Evolutionary conservation across 164 flowering plant species (phyloP).

Genomic region (Vitis amurensis): DNA sequence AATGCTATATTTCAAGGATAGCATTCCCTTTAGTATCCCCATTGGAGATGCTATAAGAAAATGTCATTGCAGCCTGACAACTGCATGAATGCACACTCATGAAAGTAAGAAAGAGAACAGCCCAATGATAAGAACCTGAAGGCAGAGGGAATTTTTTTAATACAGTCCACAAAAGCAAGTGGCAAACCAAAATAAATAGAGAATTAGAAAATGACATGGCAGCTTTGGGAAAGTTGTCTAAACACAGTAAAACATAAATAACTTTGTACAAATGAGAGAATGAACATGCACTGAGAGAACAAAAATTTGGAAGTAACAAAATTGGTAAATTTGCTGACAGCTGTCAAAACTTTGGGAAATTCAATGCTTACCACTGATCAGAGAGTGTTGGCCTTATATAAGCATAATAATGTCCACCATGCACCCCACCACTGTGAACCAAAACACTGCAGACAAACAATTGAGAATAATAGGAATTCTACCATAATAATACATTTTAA

Average conservation of each 20-base stretch:
- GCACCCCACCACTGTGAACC: constrained; percentile 40
- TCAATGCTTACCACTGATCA: constrained; percentile 32
- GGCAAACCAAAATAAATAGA: background rate
- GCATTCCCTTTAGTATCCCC: no score
- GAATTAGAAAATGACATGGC: background rate
- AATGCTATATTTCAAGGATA: no score
- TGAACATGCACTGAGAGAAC: background rate
- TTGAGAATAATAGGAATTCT: background rate
- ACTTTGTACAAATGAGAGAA: background rate
- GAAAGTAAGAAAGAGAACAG: no score
- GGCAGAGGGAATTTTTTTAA: no score
- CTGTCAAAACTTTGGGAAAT: background rate
- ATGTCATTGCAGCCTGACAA: no score
- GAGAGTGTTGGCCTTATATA: constrained; percentile 42
- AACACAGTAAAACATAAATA: background rate
- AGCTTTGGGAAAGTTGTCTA: background rate
- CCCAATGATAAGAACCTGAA: no score
- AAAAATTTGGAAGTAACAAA: background rate
- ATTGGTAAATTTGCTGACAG: background rate
- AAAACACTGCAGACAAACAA: constrained; percentile 29
- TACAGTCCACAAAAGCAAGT: no score
- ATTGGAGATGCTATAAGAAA: no score
- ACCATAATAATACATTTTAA: background rate
- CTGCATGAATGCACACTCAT: no score
- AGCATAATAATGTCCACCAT: constrained; percentile 45